phyloP scores from a whole-genome alignment of 345 rosid species.

The Limnanthes douglasii region DNA sequence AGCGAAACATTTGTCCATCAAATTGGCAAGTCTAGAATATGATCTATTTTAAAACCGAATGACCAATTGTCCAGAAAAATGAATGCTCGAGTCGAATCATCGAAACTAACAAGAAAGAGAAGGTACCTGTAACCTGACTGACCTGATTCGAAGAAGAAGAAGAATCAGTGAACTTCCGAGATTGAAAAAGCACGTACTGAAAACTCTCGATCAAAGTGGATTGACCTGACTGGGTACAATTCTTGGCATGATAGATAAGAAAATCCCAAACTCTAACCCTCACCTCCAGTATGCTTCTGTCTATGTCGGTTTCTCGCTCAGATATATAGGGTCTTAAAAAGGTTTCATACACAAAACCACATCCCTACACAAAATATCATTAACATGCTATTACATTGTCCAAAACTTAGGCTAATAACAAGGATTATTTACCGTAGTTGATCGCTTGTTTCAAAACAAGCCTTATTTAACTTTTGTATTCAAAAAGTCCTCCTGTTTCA shows the following conservation, averaged over 20 bases:
- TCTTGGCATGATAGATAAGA: conserved; percentile 25
- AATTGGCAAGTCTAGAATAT: neutral
- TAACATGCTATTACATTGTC: too few species aligned
- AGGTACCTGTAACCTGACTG: too few species aligned
- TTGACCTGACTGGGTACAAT: conserved; percentile 21
- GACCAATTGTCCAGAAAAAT: too few species aligned
- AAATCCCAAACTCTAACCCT: conserved; percentile 36
- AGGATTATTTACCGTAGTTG: too few species aligned
- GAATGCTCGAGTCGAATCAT: too few species aligned
- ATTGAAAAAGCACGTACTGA: conserved; percentile 21
- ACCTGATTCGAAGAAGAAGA: too few species aligned
- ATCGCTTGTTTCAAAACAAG: too few species aligned
- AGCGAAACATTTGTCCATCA: neutral
- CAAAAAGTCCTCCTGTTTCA: too few species aligned
- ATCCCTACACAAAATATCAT: conserved; percentile 48
- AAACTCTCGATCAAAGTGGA: conserved; percentile 27
- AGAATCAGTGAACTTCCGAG: conserved; percentile 3
- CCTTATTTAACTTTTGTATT: too few species aligned
- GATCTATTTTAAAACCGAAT: too few species aligned
- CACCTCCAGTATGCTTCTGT: conserved; percentile 29
- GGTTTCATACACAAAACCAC: conserved; percentile 25
- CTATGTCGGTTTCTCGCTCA: conserved; percentile 38
- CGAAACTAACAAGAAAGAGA: neutral
- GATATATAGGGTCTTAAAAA: conserved; percentile 34
- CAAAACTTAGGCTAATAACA: too few species aligned